phyloP scores from a whole-genome alignment of 805 yeast species.

The Saccharomycopsis sp. region DNA sequence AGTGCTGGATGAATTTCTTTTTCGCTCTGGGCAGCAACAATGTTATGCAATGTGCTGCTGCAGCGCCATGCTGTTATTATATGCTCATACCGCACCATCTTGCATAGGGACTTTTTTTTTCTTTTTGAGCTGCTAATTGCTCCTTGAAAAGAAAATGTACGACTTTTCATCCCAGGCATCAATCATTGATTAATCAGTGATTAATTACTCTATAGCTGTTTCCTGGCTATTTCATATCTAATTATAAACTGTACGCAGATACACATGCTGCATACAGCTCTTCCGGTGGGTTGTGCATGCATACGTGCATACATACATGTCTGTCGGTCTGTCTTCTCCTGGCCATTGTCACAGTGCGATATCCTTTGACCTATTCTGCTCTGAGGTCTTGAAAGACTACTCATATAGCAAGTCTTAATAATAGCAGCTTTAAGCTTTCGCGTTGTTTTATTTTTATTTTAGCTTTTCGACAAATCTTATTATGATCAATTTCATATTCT shows the following conservation, averaged over 20 bases:
- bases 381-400: background rate
- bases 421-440: background rate
- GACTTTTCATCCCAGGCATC: background rate
- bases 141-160: background rate
- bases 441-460: background rate
- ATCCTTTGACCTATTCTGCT: background rate
- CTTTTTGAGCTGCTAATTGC: background rate
- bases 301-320: background rate
- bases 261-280: background rate
- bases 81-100: background rate
- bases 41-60: background rate
- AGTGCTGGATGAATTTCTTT: background rate
- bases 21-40: background rate
- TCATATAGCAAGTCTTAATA: background rate
- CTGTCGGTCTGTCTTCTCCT: background rate
- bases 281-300: background rate
- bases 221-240: background rate
- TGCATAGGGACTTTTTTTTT: background rate
- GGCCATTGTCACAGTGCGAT: background rate
- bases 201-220: background rate
- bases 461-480: background rate
- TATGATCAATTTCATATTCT: background rate
- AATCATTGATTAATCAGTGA: background rate
- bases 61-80: background rate
- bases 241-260: background rate